Base-by-base conservation (phyloP, 163 green algal genomes). In the Prototheca cutis region DNA sequence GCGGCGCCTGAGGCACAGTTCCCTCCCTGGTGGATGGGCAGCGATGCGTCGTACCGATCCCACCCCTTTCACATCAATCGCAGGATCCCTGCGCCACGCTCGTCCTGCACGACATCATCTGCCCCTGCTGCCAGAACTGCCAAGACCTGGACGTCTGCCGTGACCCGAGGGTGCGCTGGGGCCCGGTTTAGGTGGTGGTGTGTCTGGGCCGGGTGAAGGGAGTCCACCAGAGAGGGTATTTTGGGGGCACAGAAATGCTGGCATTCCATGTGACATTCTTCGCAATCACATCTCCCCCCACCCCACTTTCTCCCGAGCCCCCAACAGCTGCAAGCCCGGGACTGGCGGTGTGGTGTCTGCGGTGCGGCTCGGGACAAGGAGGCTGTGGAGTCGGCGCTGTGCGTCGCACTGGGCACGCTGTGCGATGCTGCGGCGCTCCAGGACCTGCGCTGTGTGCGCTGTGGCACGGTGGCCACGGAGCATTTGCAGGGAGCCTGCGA, bases 81-180 rank as follows among this genome's bases (percentile, higher is more conserved):
- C 71, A 78, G 69, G 84, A 96, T 56, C 81, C 88, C 17, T 95
- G 87, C 75, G 60, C 78, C 34, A 84, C 80, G 25, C 89, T 93
- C 64, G 77, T 87, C 30, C 65, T 97, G 55, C 83, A 71, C 1
- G 87, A 91, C 55, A 80, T 95, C 53, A 82, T 93, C 54, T 97
- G 90, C 82, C 76, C 59, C 48, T 74, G 77, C 58, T 97, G 90
- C 83, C 88, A 88, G 61, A 79, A 90, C 78, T 90, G 81, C 67
- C 71, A 74, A 3, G 89, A 97, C 67, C 69, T 97, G 65, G 89
- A 97, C 80, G 63, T 96, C 29, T 93, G 83, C 69, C 66, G 87
- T 4, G 89, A 97, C 68, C 74, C 74, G 4, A 18, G 42, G 29
- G 28, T 48, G 13, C 17, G 25, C 17, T 30, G 4, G 1, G n/a